Base-by-base conservation (phyloP, 768 basidiomycete genomes). In the Mycena latifolia region DNA sequence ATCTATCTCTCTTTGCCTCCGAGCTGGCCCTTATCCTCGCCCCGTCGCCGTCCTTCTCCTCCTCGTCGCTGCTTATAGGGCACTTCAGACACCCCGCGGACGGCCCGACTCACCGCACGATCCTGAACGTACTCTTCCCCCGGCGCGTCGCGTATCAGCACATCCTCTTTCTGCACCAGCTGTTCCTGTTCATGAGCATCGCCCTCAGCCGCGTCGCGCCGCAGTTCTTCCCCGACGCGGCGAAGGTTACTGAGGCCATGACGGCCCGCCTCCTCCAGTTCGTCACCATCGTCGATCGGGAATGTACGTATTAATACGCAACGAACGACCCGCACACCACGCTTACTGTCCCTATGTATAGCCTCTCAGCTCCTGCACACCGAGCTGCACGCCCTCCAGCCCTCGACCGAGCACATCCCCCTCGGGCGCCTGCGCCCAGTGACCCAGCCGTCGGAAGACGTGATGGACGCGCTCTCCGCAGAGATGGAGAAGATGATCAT, bases 161-260 rank as follows among this genome's bases (percentile, higher is more conserved):
- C 76, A 84, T 93, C 65, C 78, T 86, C 39, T 86, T 94, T 76
- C 80, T 95, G 41, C 94, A 93, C 71, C 89, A 93, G 67, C 73
- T 92, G 28, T 94, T 93, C 76, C 78, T 93, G 71, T 89, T 92
- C 74, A 72, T 90, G 61, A 92, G 88, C 31, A 84, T 94, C 41
- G 93, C 92, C 0, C 82, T 94, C 12, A 87, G 85, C 18, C 82
- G 90, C 22, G 88, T 95, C 7, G 86, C 86, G 0, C 94, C 94
- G 0, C 86, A 87, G 31, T 79, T 95, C 60, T 85, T 88, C 66
- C 86, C 89, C 12, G 75, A 79, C 8, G 79, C 82, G 39, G 72
- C 74, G 5, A 68, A 73, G 7, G 58, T 78, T 9, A 81, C 80
- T 50, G 73, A 82, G 45, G 82, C 80, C 17, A 75, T 86, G 50